phyloP scores from a whole-genome alignment of 1,139 yeast genomes.

The Maudiozyma humilis region DNA sequence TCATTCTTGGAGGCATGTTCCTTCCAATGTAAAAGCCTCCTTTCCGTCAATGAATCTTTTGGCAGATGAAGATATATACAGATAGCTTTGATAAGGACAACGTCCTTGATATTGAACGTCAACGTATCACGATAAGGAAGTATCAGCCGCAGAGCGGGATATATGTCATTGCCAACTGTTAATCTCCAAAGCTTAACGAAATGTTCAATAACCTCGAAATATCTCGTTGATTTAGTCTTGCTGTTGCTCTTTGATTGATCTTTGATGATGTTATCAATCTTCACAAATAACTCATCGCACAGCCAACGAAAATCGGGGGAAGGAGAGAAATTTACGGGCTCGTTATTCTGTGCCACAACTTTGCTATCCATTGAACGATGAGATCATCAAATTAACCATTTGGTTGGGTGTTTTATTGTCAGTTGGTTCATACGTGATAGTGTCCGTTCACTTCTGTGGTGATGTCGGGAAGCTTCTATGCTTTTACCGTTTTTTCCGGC shows the following conservation, averaged over 20 bases:
- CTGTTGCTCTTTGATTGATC: constrained; percentile 5
- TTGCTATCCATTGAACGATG: not conserved
- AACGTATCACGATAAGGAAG: constrained; percentile 56
- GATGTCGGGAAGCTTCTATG: no score
- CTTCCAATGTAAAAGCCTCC: constrained; percentile 41
- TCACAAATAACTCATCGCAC: constrained; percentile 29
- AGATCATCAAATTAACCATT: no score
- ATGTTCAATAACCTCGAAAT: constrained; percentile 19
- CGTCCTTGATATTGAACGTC: constrained; percentile 46
- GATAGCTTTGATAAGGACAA: constrained; percentile 40
- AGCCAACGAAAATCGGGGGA: constrained; percentile 34
- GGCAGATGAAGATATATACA: constrained; percentile 42
- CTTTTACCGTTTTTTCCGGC: no score
- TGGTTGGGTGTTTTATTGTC: no score
- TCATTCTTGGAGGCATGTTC: constrained; percentile 30
- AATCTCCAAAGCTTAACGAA: constrained; percentile 57
- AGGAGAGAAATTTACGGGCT: constrained; percentile 28
- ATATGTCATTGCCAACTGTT: constrained; percentile 62
- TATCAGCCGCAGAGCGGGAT: constrained; percentile 55
- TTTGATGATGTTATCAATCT: constrained; percentile 25
- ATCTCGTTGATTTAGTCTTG: constrained; percentile 9
- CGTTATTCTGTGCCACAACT: not conserved
- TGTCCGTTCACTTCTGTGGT: no score
- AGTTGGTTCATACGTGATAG: no score
- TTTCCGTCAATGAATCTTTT: constrained; percentile 42